Evolutionary conservation across 2,329 filamentous ascomycete species (phyloP), one percentile per base, ranked within the genome.

Genomic region (Colletotrichum cuscutae): DNA sequence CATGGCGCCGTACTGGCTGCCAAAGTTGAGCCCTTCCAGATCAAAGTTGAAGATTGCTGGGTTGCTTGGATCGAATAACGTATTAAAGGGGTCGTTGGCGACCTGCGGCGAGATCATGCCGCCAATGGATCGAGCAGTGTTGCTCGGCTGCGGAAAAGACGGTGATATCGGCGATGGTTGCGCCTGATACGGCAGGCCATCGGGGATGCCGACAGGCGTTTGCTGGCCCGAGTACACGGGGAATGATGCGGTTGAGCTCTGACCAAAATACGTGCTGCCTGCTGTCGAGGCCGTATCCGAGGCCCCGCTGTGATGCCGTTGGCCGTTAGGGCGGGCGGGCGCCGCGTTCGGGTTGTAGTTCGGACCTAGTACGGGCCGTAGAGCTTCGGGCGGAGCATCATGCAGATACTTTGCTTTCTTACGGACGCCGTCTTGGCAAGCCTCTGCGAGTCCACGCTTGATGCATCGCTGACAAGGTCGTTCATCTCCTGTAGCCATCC

Each of bases 351-450:
- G 89, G 78, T 93, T 94, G 78, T 90, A 93, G 74, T 88, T 91
- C 35, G 92, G 90, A 5, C 92, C 92, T 60, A 97, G 88, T 54
- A 97, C 95, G n/a, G 95, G 94, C 80, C 96, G 90, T 74, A 98
- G 87, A 58, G 95, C 95, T 81, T 97, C 95, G 65, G 95, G 91
- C 46, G 96, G 95, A 30, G 96, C 95, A 87, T 98, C 97, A 80
- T 98, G 95, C 69, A 99, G 93, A 82, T 99, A 99, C 83, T 99
- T 99, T 65, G 97, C 97, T 88, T 98, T 99, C 84, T 99, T 99
- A 75, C 97, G 93, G 64, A 98, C 95, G 66, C 97, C 97, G 80
- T 99, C 97, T 82, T 98, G 95, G 80, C 97, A 99, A 74, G 91
- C 91, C 81, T 98, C 95, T 78, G 95, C 94, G 26, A 98, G 89